These are phyloP conservation scores for Coccomyxa sp. DNA, from an alignment of 139 green algal species.

Conservation along the genomic window DNA sequence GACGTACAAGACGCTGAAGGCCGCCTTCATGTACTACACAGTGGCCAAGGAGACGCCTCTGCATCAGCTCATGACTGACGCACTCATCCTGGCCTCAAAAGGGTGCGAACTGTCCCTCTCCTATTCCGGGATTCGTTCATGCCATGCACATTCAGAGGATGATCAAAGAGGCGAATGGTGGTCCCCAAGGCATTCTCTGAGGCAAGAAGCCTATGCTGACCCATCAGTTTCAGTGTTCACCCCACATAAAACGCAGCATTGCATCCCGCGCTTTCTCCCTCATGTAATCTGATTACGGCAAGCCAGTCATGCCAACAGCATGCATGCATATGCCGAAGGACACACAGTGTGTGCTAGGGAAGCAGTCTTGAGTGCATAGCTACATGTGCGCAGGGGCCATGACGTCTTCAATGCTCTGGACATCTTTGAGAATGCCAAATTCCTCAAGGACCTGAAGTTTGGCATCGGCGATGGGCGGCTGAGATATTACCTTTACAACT, in stretches of 20 bases:
- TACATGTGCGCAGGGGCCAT: conserved; percentile 61
- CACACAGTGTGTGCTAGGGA: too few species aligned
- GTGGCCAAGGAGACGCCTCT: conserved; percentile 37
- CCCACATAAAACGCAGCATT: too few species aligned
- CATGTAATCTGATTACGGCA: too few species aligned
- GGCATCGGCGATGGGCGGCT: conserved; percentile 94
- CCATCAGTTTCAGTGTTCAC: too few species aligned
- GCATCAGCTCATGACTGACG: conserved; percentile 75
- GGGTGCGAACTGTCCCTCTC: conserved; percentile 8
- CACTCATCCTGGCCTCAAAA: conserved; percentile 71
- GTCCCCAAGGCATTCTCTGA: too few species aligned
- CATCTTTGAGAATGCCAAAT: conserved; percentile 71
- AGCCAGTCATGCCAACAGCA: too few species aligned
- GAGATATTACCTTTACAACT: conserved; percentile 99
- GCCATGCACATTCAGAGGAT: too few species aligned
- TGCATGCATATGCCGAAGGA: too few species aligned
- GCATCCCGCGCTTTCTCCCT: too few species aligned
- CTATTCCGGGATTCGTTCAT: too few species aligned
- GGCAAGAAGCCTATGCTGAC: too few species aligned
- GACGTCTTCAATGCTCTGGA: conserved; percentile 99
- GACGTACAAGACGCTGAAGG: conserved; percentile 77
- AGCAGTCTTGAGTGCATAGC: neutral
- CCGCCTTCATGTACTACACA: conserved; percentile 97
- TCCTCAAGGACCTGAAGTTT: conserved; percentile 95
- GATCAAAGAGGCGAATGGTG: too few species aligned